Base-by-base conservation (phyloP, 108 stramenopile genomes). In the Aureococcus anophagefferens region DNA sequence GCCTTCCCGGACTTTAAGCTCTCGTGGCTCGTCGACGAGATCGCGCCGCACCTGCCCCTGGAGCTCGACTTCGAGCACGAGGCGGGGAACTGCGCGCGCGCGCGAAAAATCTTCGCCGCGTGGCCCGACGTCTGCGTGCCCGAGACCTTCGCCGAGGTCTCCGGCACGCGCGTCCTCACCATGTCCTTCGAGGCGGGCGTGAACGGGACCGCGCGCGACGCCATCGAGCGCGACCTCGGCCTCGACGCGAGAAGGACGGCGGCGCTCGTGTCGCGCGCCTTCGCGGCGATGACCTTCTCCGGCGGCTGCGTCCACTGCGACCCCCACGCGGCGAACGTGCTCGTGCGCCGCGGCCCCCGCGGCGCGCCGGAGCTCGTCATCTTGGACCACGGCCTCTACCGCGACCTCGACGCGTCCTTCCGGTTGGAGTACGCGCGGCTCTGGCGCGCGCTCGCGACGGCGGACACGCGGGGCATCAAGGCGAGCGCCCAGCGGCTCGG, bases 111-210 rank as follows among this genome's bases (percentile, higher is more conserved):
- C 68, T 64, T 95, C 17, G 31, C 46, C 33, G 46, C 5, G 33
- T 64, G 30, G 83, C 70, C 45, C 86, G 90, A 46, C 67, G 83
- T 88, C 62, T 77, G 89, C 11, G 82, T 97, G 14, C 96, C 96
- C 1, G 81, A 76, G 34, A 80, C 93, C 25, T 68, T 88, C 28
- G 86, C 84, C 86, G 73, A 85, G 33, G 68, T 77, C n/a, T 85
- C 89, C 0, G 79, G 88, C n/a, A 65, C 77, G 15, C 74, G 94
- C 64, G 90, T 97, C 5, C 78, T 97, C 35, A 89, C 88, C n/a
- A 96, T 96, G 96, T 81, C 85, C 63, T 96, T 93, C 74, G 92
- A 93, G 80, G 90, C 93, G 74, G 96, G 96, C 0, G 88, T 91
- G 65, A 82, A 82, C 30, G 86, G 89, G 4, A 95, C 93, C 1